Percentiles rank a stretch among this genome's conserved stretches.
Conservation (phyloP, 179 eudicot species). For the Spinacia oleracea region DNA sequence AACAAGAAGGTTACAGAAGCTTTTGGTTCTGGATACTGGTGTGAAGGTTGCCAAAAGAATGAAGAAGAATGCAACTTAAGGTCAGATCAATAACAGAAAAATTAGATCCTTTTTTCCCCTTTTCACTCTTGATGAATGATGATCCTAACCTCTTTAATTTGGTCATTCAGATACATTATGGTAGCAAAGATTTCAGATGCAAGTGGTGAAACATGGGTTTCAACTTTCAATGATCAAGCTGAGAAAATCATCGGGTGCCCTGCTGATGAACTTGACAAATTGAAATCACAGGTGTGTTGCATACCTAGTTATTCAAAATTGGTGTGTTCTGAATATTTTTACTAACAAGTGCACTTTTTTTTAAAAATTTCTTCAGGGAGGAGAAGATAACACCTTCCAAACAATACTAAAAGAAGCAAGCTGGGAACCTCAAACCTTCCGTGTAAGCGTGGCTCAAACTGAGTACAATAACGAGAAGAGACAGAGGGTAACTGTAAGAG, state of each 20-base stretch:
- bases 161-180: conserved; percentile 65
- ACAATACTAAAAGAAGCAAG: conserved; percentile 75
- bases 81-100: conserved; percentile 31
- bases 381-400: conserved; percentile 55
- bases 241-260: conserved; percentile 80
- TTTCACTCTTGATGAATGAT: neutral
- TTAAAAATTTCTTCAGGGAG: conserved; percentile 44
- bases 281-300: conserved; percentile 59
- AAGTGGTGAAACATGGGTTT: conserved; percentile 91
- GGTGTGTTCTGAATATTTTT: neutral
- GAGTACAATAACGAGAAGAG: conserved; percentile 89
- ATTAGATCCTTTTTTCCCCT: neutral
- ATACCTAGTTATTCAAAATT: neutral
- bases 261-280: conserved; percentile 80
- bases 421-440: conserved; percentile 64
- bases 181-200: conserved; percentile 66
- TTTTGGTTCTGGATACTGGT: conserved; percentile 91
- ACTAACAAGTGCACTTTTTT: neutral
- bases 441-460: conserved; percentile 65
- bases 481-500: conserved; percentile 77
- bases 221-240: conserved; percentile 89
- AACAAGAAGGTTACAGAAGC: conserved; percentile 94
- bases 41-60: conserved; percentile 92
- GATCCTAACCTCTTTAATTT: conserved; percentile 14
- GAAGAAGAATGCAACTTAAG: conserved; percentile 76